Evolutionary conservation across 179 eudicot genomes (phyloP).

Genomic region (Silene coronaria): DNA sequence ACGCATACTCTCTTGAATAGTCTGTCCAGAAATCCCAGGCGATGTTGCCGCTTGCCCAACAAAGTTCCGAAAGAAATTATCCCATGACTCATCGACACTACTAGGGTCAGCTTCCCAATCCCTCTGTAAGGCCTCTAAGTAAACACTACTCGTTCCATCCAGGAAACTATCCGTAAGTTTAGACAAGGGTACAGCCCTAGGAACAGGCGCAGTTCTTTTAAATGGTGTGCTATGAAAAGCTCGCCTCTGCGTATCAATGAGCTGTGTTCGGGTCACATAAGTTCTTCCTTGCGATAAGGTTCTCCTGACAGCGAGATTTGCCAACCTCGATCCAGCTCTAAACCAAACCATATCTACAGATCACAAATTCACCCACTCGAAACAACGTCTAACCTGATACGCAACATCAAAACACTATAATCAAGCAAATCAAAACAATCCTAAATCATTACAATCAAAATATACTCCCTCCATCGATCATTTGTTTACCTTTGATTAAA

Average conservation of each 20-base stretch:
- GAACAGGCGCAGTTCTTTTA: slow-evolving; percentile 62
- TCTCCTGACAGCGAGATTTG: slow-evolving; percentile 72
- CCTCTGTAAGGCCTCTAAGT: slow-evolving; percentile 87
- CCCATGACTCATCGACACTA: slow-evolving; percentile 98
- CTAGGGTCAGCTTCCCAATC: slow-evolving; percentile 93
- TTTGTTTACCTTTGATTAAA: no score
- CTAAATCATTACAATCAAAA: no score
- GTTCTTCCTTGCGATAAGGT: slow-evolving; percentile 52
- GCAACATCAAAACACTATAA: slow-evolving; percentile 3
- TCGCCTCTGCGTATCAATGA: slow-evolving; percentile 34
- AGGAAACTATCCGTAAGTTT: slow-evolving; percentile 78
- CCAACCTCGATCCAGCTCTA: slow-evolving; percentile 65
- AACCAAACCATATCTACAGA: slow-evolving; percentile 60
- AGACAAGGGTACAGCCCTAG: slow-evolving; percentile 83
- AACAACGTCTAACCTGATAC: slow-evolving; percentile 8
- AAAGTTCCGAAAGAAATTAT: slow-evolving; percentile 86
- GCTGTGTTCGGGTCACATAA: slow-evolving; percentile 41
- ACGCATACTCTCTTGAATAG: slow-evolving; percentile 96
- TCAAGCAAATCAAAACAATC: neutral
- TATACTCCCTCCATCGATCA: no score
- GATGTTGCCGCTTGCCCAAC: slow-evolving; percentile 82
- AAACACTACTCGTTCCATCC: slow-evolving; percentile 86
- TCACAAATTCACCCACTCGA: slow-evolving; percentile 16
- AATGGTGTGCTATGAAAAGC: slow-evolving; percentile 54
- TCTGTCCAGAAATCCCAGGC: slow-evolving; percentile 76